Conservation (phyloP, 176 grass and related monocot genomes). For the Triticum aestivum region DNA sequence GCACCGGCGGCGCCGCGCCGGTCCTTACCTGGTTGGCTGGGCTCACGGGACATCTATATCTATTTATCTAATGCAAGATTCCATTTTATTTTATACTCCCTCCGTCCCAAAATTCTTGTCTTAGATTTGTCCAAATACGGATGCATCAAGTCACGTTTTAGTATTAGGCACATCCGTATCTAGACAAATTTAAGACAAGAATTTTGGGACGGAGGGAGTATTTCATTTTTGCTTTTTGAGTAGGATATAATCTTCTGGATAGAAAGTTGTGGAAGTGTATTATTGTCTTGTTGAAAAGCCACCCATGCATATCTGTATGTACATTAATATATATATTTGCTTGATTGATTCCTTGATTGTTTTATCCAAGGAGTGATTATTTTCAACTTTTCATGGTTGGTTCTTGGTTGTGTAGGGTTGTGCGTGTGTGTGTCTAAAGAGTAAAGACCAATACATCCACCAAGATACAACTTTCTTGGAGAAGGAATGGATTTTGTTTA, state of each 20-base stretch:
- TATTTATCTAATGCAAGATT: conserved; percentile 7
- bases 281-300: neutral
- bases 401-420: neutral
- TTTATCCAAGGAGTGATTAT: neutral
- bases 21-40: neutral
- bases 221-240: neutral
- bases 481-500: neutral
- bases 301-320: neutral
- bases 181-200: too few species aligned
- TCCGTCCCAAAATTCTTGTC: too few species aligned
- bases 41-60: neutral
- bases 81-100: neutral
- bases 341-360: neutral
- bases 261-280: neutral
- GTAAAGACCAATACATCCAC: neutral
- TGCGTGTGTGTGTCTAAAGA: neutral
- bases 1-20: neutral
- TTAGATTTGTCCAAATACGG: too few species aligned
- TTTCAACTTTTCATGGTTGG: neutral
- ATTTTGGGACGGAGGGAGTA: too few species aligned
- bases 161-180: too few species aligned
- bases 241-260: neutral
- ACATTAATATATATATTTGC: neutral
- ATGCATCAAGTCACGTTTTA: too few species aligned
- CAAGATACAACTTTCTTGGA: neutral